Conservation (phyloP, 164 flowering plant species). For the Cinnamomum micranthum region DNA sequence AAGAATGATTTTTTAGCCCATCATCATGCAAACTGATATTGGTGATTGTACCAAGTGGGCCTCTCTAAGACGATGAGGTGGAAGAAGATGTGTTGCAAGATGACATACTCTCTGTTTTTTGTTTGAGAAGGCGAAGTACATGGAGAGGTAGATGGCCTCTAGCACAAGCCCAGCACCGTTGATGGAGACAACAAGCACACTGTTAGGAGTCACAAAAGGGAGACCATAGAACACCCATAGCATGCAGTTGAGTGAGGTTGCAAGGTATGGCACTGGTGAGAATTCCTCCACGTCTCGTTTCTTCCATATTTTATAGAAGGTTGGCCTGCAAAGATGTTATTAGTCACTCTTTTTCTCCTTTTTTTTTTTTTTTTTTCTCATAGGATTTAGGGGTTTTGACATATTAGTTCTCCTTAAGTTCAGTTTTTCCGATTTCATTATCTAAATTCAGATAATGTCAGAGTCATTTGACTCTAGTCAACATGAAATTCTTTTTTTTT, state of each 20-base stretch:
- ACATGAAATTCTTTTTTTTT: too few species aligned
- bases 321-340: slow-evolving; percentile 27
- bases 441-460: too few species aligned
- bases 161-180: slow-evolving; percentile 30
- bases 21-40: too few species aligned
- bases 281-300: slow-evolving; percentile 30
- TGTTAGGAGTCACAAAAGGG: slow-evolving; percentile 43
- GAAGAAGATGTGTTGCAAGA: background rate
- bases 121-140: slow-evolving; percentile 22
- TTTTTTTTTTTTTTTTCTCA: too few species aligned
- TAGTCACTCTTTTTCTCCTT: too few species aligned
- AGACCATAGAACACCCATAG: slow-evolving; percentile 45
- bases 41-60: too few species aligned
- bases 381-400: too few species aligned
- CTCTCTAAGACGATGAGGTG: too few species aligned
- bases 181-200: slow-evolving; percentile 38
- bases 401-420: too few species aligned
- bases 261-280: slow-evolving; percentile 37
- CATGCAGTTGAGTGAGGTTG: slow-evolving; percentile 32
- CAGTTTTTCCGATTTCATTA: too few species aligned
- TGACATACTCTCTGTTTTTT: slow-evolving; percentile 34
- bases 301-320: slow-evolving; percentile 29
- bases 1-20: too few species aligned
- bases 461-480: too few species aligned
- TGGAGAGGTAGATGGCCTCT: slow-evolving; percentile 24